Evolutionary conservation across 192 early-diverging fungal species (phyloP).

Genomic region (Coemansia sp.): DNA sequence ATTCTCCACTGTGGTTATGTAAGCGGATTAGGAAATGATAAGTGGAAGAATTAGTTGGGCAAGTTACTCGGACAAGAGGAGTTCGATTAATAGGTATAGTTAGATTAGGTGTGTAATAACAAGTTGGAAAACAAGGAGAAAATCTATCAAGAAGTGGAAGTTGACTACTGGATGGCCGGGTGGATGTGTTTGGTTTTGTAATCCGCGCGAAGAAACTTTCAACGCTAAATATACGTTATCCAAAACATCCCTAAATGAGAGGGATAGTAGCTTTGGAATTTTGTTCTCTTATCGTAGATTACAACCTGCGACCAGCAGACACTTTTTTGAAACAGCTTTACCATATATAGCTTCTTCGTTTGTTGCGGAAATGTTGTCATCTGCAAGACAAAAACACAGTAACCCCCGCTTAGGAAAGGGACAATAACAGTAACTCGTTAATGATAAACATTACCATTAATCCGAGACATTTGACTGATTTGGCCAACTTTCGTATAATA

Average conservation of each 20-base stretch:
- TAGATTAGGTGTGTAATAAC: neutral
- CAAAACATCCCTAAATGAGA: too few relatives aligned
- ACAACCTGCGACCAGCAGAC: neutral
- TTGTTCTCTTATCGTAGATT: neutral
- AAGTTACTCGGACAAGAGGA: neutral
- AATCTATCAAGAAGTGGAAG: neutral
- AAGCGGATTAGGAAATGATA: neutral
- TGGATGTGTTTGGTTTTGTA: neutral
- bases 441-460: neutral
- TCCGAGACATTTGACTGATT: constrained; percentile 2
- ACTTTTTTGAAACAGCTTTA: constrained; percentile 6
- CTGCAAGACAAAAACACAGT: constrained; percentile 9
- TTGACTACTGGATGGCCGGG: neutral
- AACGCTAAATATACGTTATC: neutral
- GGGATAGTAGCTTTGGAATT: neutral
- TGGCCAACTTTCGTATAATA: too few relatives aligned
- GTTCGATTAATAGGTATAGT: neutral
- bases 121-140: neutral
- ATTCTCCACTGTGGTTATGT: too few relatives aligned
- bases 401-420: neutral
- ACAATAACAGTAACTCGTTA: neutral
- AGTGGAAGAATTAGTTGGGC: neutral
- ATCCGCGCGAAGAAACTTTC: neutral
- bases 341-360: constrained; percentile 4
- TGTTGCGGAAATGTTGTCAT: neutral